Percentiles rank a stretch among this genome's conserved stretches.
phyloP scores from a whole-genome alignment of 225 moss, liverwort and hornwort genomes.

The Physcomitrium patens region DNA sequence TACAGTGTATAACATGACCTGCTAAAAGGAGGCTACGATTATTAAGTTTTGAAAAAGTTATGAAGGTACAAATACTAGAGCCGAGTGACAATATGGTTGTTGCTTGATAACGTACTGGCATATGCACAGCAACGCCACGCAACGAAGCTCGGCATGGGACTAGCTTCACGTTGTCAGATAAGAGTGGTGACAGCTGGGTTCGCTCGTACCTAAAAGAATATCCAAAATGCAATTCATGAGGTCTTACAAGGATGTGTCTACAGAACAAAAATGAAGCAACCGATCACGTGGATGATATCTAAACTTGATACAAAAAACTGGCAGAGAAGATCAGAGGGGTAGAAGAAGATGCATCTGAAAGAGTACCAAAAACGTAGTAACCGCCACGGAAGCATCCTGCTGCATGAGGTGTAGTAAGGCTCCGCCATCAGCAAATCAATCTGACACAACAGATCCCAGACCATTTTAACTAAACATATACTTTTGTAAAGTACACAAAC shows the following conservation, averaged over 20 bases:
- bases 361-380: slow-evolving; percentile 86
- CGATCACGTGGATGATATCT: not conserved
- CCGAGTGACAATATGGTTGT: not conserved
- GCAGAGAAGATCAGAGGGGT: not conserved
- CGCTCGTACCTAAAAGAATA: slow-evolving; percentile 68
- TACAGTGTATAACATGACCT: slow-evolving; percentile 10
- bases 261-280: slow-evolving; percentile 14
- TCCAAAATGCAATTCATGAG: not conserved
- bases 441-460: slow-evolving; percentile 42
- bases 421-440: slow-evolving; percentile 84
- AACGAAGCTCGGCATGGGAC: slow-evolving; percentile 74
- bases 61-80: not conserved
- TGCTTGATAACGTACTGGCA: slow-evolving; percentile 59
- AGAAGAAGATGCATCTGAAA: slow-evolving; percentile 21
- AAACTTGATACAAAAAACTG: not conserved
- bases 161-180: slow-evolving; percentile 60
- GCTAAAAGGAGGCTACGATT: slow-evolving; percentile 6
- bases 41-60: not conserved
- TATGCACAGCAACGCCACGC: slow-evolving; percentile 72
- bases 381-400: slow-evolving; percentile 83
- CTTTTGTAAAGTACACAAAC: not conserved
- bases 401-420: slow-evolving; percentile 80
- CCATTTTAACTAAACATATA: not conserved
- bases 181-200: slow-evolving; percentile 61
- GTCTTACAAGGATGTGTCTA: not conserved